Percentiles rank a stretch among this genome's conserved stretches.
These are phyloP conservation scores for Echites panduratus DNA, from an alignment of 257 asterid genomes.

Conservation along the genomic window DNA sequence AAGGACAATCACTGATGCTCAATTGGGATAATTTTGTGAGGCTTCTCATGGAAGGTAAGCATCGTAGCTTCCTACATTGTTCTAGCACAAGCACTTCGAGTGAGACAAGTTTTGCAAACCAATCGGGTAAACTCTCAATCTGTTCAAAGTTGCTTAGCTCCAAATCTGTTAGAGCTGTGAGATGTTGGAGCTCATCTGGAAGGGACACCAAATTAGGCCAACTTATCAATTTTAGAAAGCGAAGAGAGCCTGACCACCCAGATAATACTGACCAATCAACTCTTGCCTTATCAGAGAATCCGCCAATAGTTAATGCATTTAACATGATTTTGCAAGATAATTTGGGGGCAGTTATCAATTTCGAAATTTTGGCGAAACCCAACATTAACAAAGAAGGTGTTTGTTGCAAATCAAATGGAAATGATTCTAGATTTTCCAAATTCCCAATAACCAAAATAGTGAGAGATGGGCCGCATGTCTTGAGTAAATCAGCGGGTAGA, in stretches of 20 bases:
- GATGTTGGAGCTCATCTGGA: background rate
- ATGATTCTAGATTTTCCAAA: background rate
- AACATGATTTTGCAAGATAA: no score
- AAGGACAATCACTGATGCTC: no score
- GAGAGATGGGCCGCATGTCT: no score
- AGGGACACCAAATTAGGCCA: background rate
- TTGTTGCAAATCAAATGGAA: no score
- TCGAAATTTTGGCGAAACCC: slow-evolving; percentile 3
- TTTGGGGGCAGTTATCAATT: background rate
- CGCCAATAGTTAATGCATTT: background rate
- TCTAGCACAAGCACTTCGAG: no score
- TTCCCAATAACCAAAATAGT: background rate
- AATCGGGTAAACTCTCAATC: no score
- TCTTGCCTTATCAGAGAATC: background rate
- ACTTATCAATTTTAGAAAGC: background rate
- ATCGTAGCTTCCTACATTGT: no score
- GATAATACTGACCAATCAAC: background rate
- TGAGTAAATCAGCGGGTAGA: no score
- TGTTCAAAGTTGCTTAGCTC: background rate
- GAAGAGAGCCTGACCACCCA: background rate
- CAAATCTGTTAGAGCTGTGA: background rate
- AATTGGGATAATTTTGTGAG: no score
- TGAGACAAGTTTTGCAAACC: no score
- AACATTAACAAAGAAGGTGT: background rate
- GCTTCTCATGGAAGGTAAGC: no score